Evolutionary conservation across 257 asterid species (phyloP).

Genomic region (Capsicum pubescens): DNA sequence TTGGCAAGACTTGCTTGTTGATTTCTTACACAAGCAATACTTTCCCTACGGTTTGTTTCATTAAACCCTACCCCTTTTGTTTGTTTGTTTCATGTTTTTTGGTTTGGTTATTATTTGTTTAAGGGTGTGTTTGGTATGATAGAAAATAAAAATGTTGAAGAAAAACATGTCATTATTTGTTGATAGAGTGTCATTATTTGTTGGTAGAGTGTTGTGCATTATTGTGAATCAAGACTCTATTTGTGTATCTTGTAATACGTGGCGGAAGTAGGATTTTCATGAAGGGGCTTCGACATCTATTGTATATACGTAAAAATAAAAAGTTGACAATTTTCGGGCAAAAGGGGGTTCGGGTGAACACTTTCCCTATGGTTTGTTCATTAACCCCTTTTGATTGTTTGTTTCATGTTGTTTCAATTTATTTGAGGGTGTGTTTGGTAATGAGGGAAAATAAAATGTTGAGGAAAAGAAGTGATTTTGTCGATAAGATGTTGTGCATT

Average conservation of each 20-base stretch:
- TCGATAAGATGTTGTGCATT: too few relatives aligned
- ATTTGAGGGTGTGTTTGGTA: too few relatives aligned
- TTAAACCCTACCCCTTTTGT: background rate
- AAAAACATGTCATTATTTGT: background rate
- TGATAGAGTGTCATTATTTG: background rate
- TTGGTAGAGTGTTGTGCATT: background rate
- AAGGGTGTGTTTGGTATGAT: background rate
- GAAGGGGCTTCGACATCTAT: background rate
- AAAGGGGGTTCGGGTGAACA: background rate
- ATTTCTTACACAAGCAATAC: slow-evolving; percentile 44
- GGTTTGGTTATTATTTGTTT: background rate
- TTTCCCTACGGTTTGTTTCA: slow-evolving; percentile 39
- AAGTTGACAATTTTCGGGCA: background rate
- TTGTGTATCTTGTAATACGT: background rate
- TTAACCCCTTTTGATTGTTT: too few relatives aligned
- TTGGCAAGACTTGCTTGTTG: slow-evolving; percentile 43
- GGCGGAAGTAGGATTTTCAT: background rate
- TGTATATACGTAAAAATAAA: background rate
- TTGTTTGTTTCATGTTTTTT: background rate
- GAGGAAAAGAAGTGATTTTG: too few relatives aligned
- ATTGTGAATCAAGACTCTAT: background rate
- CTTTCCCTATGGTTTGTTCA: too few relatives aligned
- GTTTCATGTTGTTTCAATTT: too few relatives aligned
- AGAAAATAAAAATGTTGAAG: background rate
- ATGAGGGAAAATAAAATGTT: too few relatives aligned